Base-by-base conservation (phyloP, 2,329 filamentous ascomycete species). In the Clathrospora elynae region DNA sequence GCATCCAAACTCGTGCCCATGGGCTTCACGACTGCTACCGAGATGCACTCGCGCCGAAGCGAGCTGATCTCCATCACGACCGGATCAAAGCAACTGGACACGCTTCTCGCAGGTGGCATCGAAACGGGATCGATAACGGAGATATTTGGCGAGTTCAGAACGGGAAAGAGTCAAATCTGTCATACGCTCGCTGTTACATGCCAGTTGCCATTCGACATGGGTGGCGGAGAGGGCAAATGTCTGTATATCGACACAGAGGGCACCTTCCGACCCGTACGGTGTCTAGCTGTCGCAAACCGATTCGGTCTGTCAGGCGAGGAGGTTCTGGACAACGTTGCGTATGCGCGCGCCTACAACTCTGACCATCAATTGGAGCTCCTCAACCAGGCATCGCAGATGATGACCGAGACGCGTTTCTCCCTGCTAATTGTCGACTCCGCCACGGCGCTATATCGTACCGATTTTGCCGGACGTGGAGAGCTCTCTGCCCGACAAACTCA, bases 111-210 rank as follows among this genome's bases (percentile, higher is more conserved):
- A 19, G 93, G 93, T 59, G 93, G 93, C 45, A 82, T 99, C 35
- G 95, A 99, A 72, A 99, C 93, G 0, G 95, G 95, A 30, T 97
- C 91, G 6, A 95, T 99, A 39, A 99, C 95, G 0, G 95, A 99
- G 72, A 86, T 99, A 3, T 99, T 99, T 66, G 93, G 93, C 66
- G 93, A 99, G 71, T 99, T 99, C 67, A 82, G 93, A 61, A 99
- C 93, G 0, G 95, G 93, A 71, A 99, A 99, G 75, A 96, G 90
- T 76, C 93, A 99, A 72, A 92, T 99, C 44, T 99, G 93, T 62
- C 95, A 99, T 70, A 99, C 93, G 0, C 79, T 99, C n/a, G 93
- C 95, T 0, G 93, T 99, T 19, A 99, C 93, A 32, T 99, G 95
- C 67, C 93, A 99, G 71, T 72, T 99, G 29, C 93, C 93, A 1